These are phyloP conservation scores for Talaromyces sp. DNA, from an alignment of 2,329 filamentous ascomycete genomes.

Conservation along the genomic window DNA sequence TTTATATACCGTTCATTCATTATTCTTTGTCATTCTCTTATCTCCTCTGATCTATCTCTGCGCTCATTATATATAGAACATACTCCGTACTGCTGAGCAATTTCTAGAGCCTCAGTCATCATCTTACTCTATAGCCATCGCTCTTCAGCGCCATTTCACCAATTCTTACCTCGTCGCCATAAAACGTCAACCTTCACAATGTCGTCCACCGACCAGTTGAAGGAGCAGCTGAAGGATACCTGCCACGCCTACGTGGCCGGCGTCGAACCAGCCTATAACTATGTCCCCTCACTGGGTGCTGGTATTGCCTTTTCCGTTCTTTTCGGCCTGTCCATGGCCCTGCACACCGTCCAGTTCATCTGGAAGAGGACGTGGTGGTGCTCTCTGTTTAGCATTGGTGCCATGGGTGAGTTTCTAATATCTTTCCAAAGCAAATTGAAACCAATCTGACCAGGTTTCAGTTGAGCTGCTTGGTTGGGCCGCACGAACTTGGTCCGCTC, in stretches of 20 bases:
- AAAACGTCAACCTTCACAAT: neutral
- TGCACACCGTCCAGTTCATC: conserved; percentile 27
- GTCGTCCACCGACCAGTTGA: neutral
- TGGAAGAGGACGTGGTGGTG: conserved; percentile 37
- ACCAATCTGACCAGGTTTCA: conserved; percentile 8
- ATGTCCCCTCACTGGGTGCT: conserved; percentile 40
- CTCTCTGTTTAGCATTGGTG: conserved; percentile 30
- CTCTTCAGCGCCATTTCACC: neutral
- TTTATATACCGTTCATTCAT: neutral
- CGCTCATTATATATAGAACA: neutral
- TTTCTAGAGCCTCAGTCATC: neutral
- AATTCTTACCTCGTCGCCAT: neutral
- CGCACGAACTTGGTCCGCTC: conserved; percentile 43
- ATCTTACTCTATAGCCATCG: neutral
- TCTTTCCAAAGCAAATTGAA: neutral
- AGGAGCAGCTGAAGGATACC: conserved; percentile 12
- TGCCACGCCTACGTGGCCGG: conserved; percentile 24
- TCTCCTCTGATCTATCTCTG: neutral
- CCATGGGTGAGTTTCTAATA: conserved; percentile 22
- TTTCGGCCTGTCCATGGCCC: conserved; percentile 36
- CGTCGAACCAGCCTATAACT: conserved; percentile 29
- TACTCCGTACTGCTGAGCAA: neutral
- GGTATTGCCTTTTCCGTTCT: conserved; percentile 44
- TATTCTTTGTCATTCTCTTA: neutral
- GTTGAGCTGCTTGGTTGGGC: conserved; percentile 45